These are phyloP conservation scores for Vanilla planifolia DNA, from an alignment of 106 monocot genomes.

Conservation along the genomic window DNA sequence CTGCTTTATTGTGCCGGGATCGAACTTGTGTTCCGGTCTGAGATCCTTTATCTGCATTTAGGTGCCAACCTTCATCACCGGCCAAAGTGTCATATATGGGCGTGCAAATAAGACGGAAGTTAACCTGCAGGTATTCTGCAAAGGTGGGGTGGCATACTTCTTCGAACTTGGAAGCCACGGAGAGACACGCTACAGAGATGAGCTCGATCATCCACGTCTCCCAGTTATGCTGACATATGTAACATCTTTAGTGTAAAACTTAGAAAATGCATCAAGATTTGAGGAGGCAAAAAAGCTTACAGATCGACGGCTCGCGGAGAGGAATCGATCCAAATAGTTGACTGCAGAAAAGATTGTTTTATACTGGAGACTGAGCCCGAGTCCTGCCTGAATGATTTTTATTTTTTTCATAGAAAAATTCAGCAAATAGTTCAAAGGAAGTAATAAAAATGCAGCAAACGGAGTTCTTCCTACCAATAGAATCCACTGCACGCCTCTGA, in stretches of 20 bases:
- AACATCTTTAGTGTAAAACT: no score
- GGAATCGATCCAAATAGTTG: slow-evolving; percentile 71
- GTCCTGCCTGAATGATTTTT: slow-evolving; percentile 36
- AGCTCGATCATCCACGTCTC: slow-evolving; percentile 78
- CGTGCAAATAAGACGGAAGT: background rate
- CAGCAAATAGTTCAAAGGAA: no score
- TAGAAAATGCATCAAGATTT: background rate
- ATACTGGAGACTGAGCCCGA: slow-evolving; percentile 16
- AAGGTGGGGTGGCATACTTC: slow-evolving; percentile 45
- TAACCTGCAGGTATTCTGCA: slow-evolving; percentile 47
- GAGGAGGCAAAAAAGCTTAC: slow-evolving; percentile 10
- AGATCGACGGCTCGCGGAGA: slow-evolving; percentile 33
- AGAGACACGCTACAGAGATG: slow-evolving; percentile 57
- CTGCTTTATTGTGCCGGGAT: slow-evolving; percentile 37
- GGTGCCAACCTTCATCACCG: background rate
- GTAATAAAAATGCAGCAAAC: no score
- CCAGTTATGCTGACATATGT: slow-evolving; percentile 35
- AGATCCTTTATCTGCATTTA: slow-evolving; percentile 40
- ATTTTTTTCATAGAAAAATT: no score
- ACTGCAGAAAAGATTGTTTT: slow-evolving; percentile 46
- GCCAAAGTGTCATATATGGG: background rate
- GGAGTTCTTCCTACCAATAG: slow-evolving; percentile 50
- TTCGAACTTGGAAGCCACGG: slow-evolving; percentile 68
- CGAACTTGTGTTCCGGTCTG: slow-evolving; percentile 27
- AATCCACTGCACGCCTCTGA: slow-evolving; percentile 42